These are phyloP conservation scores for Aspergillus costaricaensis DNA, from an alignment of 2,329 filamentous ascomycete species.

Conservation along the genomic window DNA sequence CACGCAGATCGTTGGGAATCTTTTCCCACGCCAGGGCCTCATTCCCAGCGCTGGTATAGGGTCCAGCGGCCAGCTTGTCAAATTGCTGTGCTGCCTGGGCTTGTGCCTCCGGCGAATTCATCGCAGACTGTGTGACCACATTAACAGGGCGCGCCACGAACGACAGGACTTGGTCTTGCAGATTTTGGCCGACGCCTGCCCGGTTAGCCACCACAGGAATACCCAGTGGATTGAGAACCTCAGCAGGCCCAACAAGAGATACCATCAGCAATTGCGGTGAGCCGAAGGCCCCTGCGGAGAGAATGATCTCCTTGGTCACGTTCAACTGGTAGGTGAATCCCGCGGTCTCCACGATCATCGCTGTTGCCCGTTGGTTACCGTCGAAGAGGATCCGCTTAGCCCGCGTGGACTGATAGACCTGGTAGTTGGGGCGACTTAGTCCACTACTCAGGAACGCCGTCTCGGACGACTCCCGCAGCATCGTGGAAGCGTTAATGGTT, in stretches of 20 bases:
- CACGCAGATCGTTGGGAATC: slow-evolving; percentile 1
- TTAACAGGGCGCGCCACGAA: slow-evolving; percentile 28
- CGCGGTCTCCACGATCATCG: slow-evolving; percentile 6
- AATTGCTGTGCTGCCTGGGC: slow-evolving; percentile 9
- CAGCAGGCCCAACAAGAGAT: slow-evolving; percentile 51
- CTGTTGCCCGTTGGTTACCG: not conserved
- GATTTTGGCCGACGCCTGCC: slow-evolving; percentile 51
- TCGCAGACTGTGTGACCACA: slow-evolving; percentile 23
- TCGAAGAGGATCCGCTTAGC: slow-evolving; percentile 18
- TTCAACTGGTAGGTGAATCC: slow-evolving; percentile 1
- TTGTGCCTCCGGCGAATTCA: slow-evolving; percentile 1
- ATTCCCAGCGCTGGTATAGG: not conserved
- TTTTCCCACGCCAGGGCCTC: slow-evolving; percentile 18
- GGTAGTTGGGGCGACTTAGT: slow-evolving; percentile 14
- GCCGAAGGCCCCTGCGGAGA: slow-evolving; percentile 47
- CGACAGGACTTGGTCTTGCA: slow-evolving; percentile 34
- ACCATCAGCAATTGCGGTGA: slow-evolving; percentile 48
- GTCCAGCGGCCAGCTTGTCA: not conserved
- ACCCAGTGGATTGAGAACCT: slow-evolving; percentile 38
- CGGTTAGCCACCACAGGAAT: slow-evolving; percentile 50
- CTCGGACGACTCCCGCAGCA: slow-evolving; percentile 20
- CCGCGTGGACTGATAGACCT: slow-evolving; percentile 13
- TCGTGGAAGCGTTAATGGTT: not conserved
- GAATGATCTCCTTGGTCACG: slow-evolving; percentile 42
- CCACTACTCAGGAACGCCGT: slow-evolving; percentile 5